Evolutionary conservation across 2,329 filamentous ascomycete genomes (phyloP).

Genomic region (Cercospora sp.): DNA sequence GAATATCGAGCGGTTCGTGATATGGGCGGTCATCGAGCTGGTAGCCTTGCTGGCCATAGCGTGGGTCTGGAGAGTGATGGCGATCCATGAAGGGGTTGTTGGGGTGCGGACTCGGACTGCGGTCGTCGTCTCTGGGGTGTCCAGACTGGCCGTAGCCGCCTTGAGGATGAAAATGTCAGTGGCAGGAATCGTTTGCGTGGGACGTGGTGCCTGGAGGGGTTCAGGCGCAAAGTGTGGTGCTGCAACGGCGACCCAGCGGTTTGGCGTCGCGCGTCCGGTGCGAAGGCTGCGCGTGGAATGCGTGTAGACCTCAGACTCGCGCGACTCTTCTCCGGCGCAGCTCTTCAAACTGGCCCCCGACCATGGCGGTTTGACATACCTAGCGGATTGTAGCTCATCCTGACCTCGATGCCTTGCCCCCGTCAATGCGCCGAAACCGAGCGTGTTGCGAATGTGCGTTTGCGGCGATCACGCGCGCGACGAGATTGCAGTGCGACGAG

Average conservation of each 20-base stretch:
- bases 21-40: conserved; percentile 80
- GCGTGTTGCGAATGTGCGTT: conserved; percentile 7
- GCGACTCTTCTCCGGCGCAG: background rate
- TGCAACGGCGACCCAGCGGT: background rate
- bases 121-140: conserved; percentile 22
- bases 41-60: conserved; percentile 78
- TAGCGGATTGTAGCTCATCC: conserved; percentile 32
- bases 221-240: background rate
- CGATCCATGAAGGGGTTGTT: conserved; percentile 30
- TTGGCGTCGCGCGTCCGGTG: background rate
- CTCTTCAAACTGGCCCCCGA: conserved; percentile 21
- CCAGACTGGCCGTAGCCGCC: conserved; percentile 29
- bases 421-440: conserved; percentile 7
- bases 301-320: conserved; percentile 14
- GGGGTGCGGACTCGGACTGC: conserved; percentile 19
- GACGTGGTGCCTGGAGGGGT: conserved; percentile 3
- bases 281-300: conserved; percentile 23
- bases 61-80: conserved; percentile 45
- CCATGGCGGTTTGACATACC: conserved; percentile 21
- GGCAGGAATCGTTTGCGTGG: background rate
- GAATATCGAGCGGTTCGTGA: conserved; percentile 66
- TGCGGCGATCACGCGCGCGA: conserved; percentile 6
- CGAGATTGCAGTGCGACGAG: background rate
- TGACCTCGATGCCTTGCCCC: conserved; percentile 8
- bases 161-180: conserved; percentile 17